Evolutionary conservation across 345 rosid genomes (phyloP), one percentile per base, ranked within the genome.

Genomic region (Gossypium arboreum): DNA sequence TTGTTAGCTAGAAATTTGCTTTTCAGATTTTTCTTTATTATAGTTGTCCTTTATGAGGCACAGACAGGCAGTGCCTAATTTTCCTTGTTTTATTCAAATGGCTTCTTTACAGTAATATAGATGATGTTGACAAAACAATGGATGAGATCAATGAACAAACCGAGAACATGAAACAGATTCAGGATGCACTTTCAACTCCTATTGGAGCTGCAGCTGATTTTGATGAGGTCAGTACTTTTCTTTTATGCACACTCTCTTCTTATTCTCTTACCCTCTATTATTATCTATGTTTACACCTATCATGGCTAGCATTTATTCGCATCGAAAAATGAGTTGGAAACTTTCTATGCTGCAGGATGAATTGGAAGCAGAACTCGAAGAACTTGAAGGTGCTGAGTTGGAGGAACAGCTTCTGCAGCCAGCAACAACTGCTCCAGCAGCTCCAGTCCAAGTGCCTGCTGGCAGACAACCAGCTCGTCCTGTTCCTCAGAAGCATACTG

Each of bases 331-430:
- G 50, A 16, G 9, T 63, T 18, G 18, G 12, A 76, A 74, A 22
- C 44, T 22, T 68, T 72, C 7, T 8, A 7, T 22, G 48, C 72
- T 75, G 62, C 87, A 94, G 98, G 98, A 94, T 84, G 98, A 94
- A 78, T 83, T 92, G 79, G 97, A 89, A 80, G 94, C 92, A 16
- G 97, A 94, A 79, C 94, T 92, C 3, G 98, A 94, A 78, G 97
- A 92, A 79, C 80, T 92, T 76, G 94, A 92, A 84, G 93, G 97
- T 68, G 88, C 93, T 27, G 98, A 92, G 75, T 83, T 92, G 82
- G 97, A 92, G 84, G 92, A 90, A 12, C 94, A 90, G 71, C 97
- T 94, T 82, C 98, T 92, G 55, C 97, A 87, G 80, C 98, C 94
- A 7, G 85, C 90, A 52, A 87, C 90, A 16, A 87, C 95, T 18